Evolutionary conservation across 306 rosid genomes (phyloP).

Genomic region (Lithocarpus polystachyus): DNA sequence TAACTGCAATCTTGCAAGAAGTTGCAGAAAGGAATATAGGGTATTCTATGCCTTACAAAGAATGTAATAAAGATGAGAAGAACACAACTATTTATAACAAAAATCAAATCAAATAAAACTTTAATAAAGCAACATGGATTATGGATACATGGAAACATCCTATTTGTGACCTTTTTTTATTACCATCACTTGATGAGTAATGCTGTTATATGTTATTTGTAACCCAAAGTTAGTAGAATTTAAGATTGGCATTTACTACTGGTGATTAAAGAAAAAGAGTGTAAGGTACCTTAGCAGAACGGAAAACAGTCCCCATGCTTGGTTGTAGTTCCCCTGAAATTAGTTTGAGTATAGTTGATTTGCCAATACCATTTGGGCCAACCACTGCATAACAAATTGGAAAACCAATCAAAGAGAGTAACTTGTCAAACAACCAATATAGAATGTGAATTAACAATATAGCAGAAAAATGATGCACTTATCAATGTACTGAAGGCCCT

Average conservation of each 20-base stretch:
- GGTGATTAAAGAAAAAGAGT: not conserved
- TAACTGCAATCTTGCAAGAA: not conserved
- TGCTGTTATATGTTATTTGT: not conserved
- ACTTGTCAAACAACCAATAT: not conserved
- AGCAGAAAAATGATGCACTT: conserved; percentile 6
- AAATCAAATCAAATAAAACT: not conserved
- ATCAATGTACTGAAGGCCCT: not conserved
- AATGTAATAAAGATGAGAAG: conserved; percentile 13
- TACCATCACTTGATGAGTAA: too few species aligned
- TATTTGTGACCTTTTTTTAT: not conserved
- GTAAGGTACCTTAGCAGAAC: conserved; percentile 86
- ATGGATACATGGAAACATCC: not conserved
- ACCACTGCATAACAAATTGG: conserved; percentile 74
- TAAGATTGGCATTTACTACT: not conserved
- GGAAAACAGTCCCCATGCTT: conserved; percentile 92
- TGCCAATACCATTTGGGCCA: conserved; percentile 99
- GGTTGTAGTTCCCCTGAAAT: conserved; percentile 98
- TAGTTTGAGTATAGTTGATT: conserved; percentile 93
- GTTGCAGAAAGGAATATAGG: conserved; percentile 6
- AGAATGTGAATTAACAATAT: not conserved
- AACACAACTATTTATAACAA: not conserved
- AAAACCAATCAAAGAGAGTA: conserved; percentile 19
- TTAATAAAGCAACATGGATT: not conserved
- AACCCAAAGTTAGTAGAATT: not conserved
- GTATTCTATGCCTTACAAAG: conserved; percentile 9